phyloP scores from a whole-genome alignment of 2,329 filamentous ascomycete species.

The Sporothrix euskadiensis region DNA sequence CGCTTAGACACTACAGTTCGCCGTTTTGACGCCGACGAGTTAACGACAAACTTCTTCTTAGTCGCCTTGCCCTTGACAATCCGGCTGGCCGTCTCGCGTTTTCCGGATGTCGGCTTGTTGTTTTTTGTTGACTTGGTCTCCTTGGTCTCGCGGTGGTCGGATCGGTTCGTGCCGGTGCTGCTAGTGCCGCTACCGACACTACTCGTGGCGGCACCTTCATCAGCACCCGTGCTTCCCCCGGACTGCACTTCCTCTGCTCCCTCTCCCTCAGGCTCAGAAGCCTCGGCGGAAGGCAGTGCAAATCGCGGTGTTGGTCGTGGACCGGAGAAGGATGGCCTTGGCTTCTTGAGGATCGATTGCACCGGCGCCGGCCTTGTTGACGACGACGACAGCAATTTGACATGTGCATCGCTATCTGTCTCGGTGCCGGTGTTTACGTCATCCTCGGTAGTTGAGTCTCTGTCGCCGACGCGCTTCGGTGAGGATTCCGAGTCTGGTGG shows the following conservation, averaged over 20 bases:
- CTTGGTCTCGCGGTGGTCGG: neutral
- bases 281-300: slow-evolving; percentile 50
- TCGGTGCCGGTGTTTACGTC: neutral
- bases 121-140: neutral
- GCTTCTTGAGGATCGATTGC: slow-evolving; percentile 63
- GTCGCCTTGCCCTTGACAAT: slow-evolving; percentile 8
- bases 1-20: slow-evolving; percentile 50
- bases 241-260: slow-evolving; percentile 40
- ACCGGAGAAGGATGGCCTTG: slow-evolving; percentile 46
- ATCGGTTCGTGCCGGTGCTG: neutral
- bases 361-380: slow-evolving; percentile 51
- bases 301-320: slow-evolving; percentile 63
- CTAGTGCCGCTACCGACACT: slow-evolving; percentile 16
- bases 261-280: slow-evolving; percentile 41
- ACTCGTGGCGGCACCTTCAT: slow-evolving; percentile 33
- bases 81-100: neutral
- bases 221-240: slow-evolving; percentile 30
- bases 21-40: slow-evolving; percentile 47
- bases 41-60: slow-evolving; percentile 47
- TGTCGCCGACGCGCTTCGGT: neutral
- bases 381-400: slow-evolving; percentile 41
- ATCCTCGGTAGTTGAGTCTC: neutral
- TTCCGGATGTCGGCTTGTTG: slow-evolving; percentile 14
- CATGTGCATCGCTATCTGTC: slow-evolving; percentile 9
- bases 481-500: too few species aligned